A percentile compares a stretch with the other conserved stretches of the same genome.
Evolutionary conservation across 176 grass and related monocot species (phyloP).

Genomic region (Oryza meyeriana): DNA sequence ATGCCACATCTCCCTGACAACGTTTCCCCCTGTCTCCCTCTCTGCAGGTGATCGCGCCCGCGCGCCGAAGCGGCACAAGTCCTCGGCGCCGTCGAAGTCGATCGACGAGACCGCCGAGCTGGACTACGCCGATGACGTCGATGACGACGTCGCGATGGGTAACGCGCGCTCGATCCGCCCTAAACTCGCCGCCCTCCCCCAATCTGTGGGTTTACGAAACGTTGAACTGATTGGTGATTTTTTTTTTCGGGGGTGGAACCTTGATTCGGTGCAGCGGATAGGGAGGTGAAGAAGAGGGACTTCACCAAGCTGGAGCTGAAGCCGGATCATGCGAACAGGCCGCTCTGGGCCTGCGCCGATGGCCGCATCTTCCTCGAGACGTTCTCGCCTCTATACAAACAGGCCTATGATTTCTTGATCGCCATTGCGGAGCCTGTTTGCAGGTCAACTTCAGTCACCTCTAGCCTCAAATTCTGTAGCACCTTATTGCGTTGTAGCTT

Average conservation of each 20-base stretch:
- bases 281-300: slow-evolving; percentile 88
- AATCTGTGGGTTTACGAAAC: slow-evolving; percentile 20
- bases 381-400: slow-evolving; percentile 94
- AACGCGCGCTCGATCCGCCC: slow-evolving; percentile 23
- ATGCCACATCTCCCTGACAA: not conserved
- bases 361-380: slow-evolving; percentile 92
- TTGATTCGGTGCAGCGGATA: slow-evolving; percentile 39
- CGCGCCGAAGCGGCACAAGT: slow-evolving; percentile 62
- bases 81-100: slow-evolving; percentile 48
- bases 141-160: slow-evolving; percentile 81
- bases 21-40: not conserved
- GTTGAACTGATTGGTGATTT: slow-evolving; percentile 24
- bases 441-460: slow-evolving; percentile 44
- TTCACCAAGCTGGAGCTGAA: slow-evolving; percentile 94
- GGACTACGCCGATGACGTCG: slow-evolving; percentile 69
- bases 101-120: slow-evolving; percentile 69
- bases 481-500: not conserved
- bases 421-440: slow-evolving; percentile 93
- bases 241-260: not conserved
- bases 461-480: not conserved
- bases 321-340: slow-evolving; percentile 65
- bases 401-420: slow-evolving; percentile 95
- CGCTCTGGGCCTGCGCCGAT: slow-evolving; percentile 88
- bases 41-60: slow-evolving; percentile 64
- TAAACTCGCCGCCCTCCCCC: not conserved